Evolutionary conservation across 306 rosid genomes (phyloP).

Genomic region (Glycine latifolia): DNA sequence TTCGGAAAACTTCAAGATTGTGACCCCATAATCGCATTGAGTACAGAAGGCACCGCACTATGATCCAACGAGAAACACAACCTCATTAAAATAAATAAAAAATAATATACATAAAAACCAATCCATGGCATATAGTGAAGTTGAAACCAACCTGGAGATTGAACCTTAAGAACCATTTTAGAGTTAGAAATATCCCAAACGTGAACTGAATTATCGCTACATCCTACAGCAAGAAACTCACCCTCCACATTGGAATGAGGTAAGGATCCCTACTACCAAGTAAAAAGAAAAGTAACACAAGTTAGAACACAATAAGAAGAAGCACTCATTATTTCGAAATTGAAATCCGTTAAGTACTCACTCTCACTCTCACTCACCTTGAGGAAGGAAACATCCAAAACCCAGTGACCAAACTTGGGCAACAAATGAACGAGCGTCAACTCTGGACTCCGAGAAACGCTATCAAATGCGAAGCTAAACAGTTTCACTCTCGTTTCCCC

Average conservation of each 20-base stretch:
- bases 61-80: constrained; percentile 32
- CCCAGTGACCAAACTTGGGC: constrained; percentile 83
- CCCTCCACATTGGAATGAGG: constrained; percentile 51
- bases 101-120: constrained; percentile 15
- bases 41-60: constrained; percentile 87
- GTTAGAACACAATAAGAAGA: constrained; percentile 27
- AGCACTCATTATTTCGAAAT: constrained; percentile 33
- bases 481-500: constrained; percentile 85
- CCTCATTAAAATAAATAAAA: background rate
- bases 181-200: constrained; percentile 78
- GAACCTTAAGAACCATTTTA: constrained; percentile 63
- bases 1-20: constrained; percentile 71
- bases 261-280: constrained; percentile 48
- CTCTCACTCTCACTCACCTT: constrained; percentile 53
- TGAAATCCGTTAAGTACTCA: too few species aligned
- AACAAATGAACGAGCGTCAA: constrained; percentile 56
- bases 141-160: constrained; percentile 81
- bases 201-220: constrained; percentile 84
- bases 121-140: constrained; percentile 1
- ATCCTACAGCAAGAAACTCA: constrained; percentile 73
- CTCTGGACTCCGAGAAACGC: constrained; percentile 38
- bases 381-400: constrained; percentile 85
- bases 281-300: constrained; percentile 3
- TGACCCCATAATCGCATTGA: constrained; percentile 97
- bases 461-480: constrained; percentile 52